phyloP scores from a whole-genome alignment of 1,284 basidiomycete species.

The Exobasidium cylindrosporum region DNA sequence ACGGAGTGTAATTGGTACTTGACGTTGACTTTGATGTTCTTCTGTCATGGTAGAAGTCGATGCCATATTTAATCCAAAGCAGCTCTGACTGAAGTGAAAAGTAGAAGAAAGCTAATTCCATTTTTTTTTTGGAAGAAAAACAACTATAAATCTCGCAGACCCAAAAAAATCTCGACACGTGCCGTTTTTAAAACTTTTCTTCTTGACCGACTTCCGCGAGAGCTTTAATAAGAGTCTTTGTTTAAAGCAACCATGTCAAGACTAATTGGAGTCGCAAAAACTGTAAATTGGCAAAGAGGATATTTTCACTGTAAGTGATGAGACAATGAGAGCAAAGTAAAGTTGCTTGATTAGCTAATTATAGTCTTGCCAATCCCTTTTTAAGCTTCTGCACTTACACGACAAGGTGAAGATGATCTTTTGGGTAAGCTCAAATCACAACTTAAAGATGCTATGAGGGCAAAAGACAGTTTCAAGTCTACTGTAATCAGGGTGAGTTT shows the following conservation, averaged over 20 bases:
- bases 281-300: neutral
- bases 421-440: conserved; percentile 32
- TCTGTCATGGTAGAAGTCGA: conserved; percentile 1
- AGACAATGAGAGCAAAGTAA: no score
- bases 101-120: no score
- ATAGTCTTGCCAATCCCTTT: no score
- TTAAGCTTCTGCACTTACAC: neutral
- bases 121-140: neutral
- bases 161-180: neutral
- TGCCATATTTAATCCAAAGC: neutral
- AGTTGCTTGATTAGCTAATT: no score
- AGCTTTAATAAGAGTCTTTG: neutral
- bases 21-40: conserved; percentile 1
- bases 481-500: conserved; percentile 29
- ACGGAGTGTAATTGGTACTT: conserved; percentile 35
- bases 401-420: conserved; percentile 21
- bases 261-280: neutral
- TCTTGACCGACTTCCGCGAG: neutral
- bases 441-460: conserved; percentile 42
- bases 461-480: conserved; percentile 34
- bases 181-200: neutral
- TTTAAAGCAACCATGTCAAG: neutral
- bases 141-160: conserved; percentile 3
- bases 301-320: neutral
- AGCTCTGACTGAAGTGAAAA: neutral